A percentile compares a stretch with the other conserved stretches of the same genome.
Conservation (phyloP, 2,329 filamentous ascomycete species). For the Fusarium sp. region DNA sequence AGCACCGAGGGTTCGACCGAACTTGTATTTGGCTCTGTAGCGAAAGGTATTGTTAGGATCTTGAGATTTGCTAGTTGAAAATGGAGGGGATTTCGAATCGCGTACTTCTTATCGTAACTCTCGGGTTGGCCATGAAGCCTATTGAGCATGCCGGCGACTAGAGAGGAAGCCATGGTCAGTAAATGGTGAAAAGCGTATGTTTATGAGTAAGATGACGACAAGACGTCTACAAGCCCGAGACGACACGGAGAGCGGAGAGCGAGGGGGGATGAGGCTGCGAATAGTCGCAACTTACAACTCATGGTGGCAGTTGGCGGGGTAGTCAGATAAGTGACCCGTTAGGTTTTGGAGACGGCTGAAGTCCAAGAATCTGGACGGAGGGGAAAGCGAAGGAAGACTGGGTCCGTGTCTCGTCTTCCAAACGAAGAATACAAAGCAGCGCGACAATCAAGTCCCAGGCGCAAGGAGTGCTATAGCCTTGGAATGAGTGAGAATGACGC, state of each 20-base stretch:
- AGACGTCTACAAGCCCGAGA: not conserved
- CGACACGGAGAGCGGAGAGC: slow-evolving; percentile 33
- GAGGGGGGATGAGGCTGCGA: slow-evolving; percentile 39
- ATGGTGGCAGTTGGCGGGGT: slow-evolving; percentile 47
- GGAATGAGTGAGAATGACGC: slow-evolving; percentile 15
- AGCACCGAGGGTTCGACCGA: slow-evolving; percentile 92
- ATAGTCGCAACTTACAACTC: slow-evolving; percentile 49
- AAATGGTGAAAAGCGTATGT: slow-evolving; percentile 7
- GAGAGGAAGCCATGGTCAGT: slow-evolving; percentile 41
- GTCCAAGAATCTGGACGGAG: slow-evolving; percentile 3
- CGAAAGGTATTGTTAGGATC: slow-evolving; percentile 42
- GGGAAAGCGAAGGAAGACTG: slow-evolving; percentile 14
- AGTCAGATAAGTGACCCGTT: slow-evolving; percentile 23
- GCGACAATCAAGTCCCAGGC: slow-evolving; percentile 22
- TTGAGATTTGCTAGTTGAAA: slow-evolving; percentile 18
- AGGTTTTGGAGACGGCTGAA: slow-evolving; percentile 12
- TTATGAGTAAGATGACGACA: not conserved
- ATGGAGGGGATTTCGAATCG: slow-evolving; percentile 43
- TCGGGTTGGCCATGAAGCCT: slow-evolving; percentile 96
- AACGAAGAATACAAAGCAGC: not conserved
- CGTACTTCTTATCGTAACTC: slow-evolving; percentile 97
- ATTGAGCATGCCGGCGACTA: slow-evolving; percentile 91
- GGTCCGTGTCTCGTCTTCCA: slow-evolving; percentile 1
- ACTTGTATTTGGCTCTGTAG: slow-evolving; percentile 82
- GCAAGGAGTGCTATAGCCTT: slow-evolving; percentile 7